Percentiles rank a stretch among this genome's conserved stretches.
Evolutionary conservation across 169 alveolate species (phyloP).

Genomic region (Plasmodium gaboni): DNA sequence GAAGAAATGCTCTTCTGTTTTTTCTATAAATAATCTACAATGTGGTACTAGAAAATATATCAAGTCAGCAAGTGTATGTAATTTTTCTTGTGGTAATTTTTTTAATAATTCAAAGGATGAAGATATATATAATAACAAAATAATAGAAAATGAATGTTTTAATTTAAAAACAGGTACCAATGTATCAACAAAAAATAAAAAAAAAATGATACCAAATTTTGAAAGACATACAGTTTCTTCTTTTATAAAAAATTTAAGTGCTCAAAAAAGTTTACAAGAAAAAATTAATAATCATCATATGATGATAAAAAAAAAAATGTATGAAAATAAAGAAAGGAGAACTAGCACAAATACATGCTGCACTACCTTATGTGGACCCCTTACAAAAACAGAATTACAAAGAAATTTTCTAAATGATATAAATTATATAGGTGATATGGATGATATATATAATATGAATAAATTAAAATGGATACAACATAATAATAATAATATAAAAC

Average conservation of each 20-base stretch:
- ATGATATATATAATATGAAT: background rate
- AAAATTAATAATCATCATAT: background rate
- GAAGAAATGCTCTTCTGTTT: too few species aligned
- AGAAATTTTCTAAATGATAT: constrained; percentile 4
- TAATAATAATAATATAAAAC: too few species aligned
- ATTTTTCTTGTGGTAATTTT: background rate
- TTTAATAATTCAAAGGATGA: background rate
- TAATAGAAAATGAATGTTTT: background rate
- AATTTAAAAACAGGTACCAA: constrained; percentile 3
- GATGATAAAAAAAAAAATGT: too few species aligned
- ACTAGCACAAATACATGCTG: background rate
- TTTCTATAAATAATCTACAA: too few species aligned
- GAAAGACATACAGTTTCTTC: constrained; percentile 71
- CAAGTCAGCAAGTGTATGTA: background rate
- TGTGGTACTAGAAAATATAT: too few species aligned
- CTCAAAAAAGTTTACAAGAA: constrained; percentile 25
- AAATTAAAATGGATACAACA: background rate
- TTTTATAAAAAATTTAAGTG: constrained; percentile 56
- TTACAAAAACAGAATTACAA: background rate
- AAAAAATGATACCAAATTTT: constrained; percentile 34
- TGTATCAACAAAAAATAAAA: background rate
- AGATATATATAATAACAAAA: background rate
- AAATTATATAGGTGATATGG: background rate
- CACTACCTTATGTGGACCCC: background rate
- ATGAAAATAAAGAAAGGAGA: background rate